Percentiles rank a stretch among this genome's conserved stretches.
These are phyloP conservation scores for Termitomyces sp. DNA, from an alignment of 768 basidiomycete species.

Conservation along the genomic window DNA sequence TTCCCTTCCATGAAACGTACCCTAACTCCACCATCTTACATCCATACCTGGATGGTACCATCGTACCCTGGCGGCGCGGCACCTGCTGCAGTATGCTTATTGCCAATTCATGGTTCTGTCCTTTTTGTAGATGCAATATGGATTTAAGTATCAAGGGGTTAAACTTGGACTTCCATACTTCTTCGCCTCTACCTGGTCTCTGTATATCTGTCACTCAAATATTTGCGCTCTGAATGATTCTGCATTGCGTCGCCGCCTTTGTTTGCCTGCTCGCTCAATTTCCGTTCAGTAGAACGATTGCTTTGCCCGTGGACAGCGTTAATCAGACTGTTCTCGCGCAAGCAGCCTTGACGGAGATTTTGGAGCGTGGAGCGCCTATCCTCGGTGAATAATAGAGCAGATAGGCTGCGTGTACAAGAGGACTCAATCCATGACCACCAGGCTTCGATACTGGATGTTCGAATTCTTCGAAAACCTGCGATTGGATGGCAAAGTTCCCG, in stretches of 20 bases:
- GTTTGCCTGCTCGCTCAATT: background rate
- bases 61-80: no score
- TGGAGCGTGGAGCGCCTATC: constrained; percentile 28
- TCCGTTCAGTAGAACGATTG: background rate
- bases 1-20: no score
- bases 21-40: no score
- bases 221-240: background rate
- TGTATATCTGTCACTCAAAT: no score
- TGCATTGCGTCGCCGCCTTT: background rate
- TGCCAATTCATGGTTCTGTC: no score
- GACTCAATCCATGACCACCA: constrained; percentile 9
- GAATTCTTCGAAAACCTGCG: constrained; percentile 28
- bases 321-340: constrained; percentile 15
- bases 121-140: background rate
- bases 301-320: background rate
- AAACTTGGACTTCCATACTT: background rate
- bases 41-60: no score
- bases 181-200: background rate
- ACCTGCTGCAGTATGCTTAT: no score
- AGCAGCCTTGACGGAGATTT: constrained; percentile 25
- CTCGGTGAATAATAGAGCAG: constrained; percentile 17
- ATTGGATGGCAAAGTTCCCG: constrained; percentile 43
- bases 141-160: background rate
- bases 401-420: background rate
- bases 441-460: constrained; percentile 33